Base-by-base conservation (phyloP, 108 stramenopile species). In the Pseudonitzschia pungens region DNA sequence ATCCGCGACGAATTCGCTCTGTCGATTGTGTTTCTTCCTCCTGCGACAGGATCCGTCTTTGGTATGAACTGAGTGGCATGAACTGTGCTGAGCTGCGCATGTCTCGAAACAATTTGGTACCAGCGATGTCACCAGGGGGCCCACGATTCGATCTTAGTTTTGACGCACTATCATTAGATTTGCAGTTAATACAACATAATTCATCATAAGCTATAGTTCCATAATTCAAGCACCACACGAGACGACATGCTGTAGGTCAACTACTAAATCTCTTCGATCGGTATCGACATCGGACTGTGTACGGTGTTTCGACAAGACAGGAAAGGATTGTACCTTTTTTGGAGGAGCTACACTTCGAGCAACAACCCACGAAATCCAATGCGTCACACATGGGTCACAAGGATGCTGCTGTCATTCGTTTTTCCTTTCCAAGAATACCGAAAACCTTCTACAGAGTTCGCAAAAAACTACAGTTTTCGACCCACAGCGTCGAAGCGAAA, bases 21-120 rank as follows among this genome's bases (percentile, higher is more conserved):
- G 9, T 74, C 79, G 2, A 68, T 81, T 45, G 69, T 76, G 14
- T 81, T 56, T 32, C n/a, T n/a, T 56, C 16, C 70, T 84, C 20
- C 72, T 84, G 7, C 68, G 77, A 31, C 72, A 77, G 52, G 70
- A 84, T 57, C 83, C 79, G 8, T 77, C 76, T 14, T 36, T 69
- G 31, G 68, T 66, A n/a, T 36, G 28, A n/a, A n/a, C n/a, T n/a
- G n/a, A n/a, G n/a, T n/a, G n/a, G n/a, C n/a, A n/a, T n/a, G n/a
- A n/a, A n/a, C n/a, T n/a, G n/a, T n/a, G n/a, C n/a, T n/a, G n/a
- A 36, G 36, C 36, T 6, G 36, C 36, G 36, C 6, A 2, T 6
- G 7, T 54, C 53, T 54, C 24, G 24, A 54, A 54, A 54, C 24
- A n/a, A n/a, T n/a, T n/a, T n/a, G n/a, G n/a, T n/a, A n/a, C n/a